Evolutionary conservation across 2,329 filamentous ascomycete genomes (phyloP), one percentile per base, ranked within the genome.

Genomic region (Teratosphaeria epicoccoides): DNA sequence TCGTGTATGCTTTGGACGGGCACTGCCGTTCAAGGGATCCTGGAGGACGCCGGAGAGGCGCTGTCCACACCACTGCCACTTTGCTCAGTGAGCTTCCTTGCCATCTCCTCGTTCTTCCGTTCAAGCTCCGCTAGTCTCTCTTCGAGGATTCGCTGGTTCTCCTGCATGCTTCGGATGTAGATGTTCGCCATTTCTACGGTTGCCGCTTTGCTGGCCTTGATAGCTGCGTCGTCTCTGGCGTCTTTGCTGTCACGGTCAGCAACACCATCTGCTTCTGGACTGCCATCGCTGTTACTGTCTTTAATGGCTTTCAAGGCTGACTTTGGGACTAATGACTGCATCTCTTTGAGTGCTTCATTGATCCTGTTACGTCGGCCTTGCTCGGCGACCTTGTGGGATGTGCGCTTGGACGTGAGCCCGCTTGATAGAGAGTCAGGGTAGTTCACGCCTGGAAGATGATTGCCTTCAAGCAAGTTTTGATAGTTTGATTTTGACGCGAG

Each of bases 111-210:
- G 14, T 64, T 57, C 49, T 66, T 60, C 52, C 65, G 94, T 85
- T 60, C 80, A 49, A 26, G 57, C 56, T 37, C 25, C 26, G 23
- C 46, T 22, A 48, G 12, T 23, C 26, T 11, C 22, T 29, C 22
- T 20, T 48, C 23, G 14, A 48, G 17, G 11, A 17, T 11, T 25
- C 24, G 46, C 26, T 62, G 58, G 65, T 94, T 86, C 60, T 80
- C 74, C 69, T 94, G 83, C 55, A 98, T 71, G 54, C 83, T 79
- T 69, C 88, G 91, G 71, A 98, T 96, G 66, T 97, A 96, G 52
- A 90, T 84, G 62, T 97, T 97, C 1, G 93, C 93, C 71, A 87
- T 84, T 70, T 98, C 93, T n/a, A 98, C 93, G 0, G 94, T 96
- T 60, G 87, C 95, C 1, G 93, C 93, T 68, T 97, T 98, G 71